Base-by-base conservation (phyloP, 2,329 filamentous ascomycete species). In the Neoarthrinium moseri region DNA sequence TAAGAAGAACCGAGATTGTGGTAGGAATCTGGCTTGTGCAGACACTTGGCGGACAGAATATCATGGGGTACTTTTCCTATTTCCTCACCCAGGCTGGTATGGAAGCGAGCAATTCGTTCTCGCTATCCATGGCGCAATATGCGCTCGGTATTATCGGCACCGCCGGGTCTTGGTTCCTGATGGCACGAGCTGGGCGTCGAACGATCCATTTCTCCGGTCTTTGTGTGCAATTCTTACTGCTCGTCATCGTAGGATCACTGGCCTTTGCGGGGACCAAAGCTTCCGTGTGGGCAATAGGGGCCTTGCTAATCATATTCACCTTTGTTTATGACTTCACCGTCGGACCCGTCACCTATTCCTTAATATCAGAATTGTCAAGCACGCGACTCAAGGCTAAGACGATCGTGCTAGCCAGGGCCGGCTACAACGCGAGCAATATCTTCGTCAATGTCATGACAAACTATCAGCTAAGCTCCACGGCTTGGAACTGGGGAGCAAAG, bases 241-340 rank as follows among this genome's bases (percentile, higher is more conserved):
- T 73, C 17, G 51, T 73, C 42, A 63, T 71, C 15, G 65, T 74
- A 32, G 66, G 70, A 8, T 66, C 57, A 2, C 55, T 72, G 0
- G 67, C 67, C 2, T 71, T 71, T 46, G 59, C 65, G 13, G 50
- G 52, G 1, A 43, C 55, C 8, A 67, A 66, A 35, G 51, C 51
- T 2, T 63, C 66, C 1, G 56, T 72, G 12, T 74, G 71, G 64
- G 65, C 74, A 50, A 59, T 77, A 34, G 69, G 71, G 23, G 54
- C 67, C 50, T 55, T 81, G 56, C 63, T 80, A 4, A 67, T 81
- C 33, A 57, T 77, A 30, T 79, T 74, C 52, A 77, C 73, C 0
- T 74, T 79, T 43, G 63, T 74, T 3, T 82, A 81, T 59, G 75
- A 77, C 61, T 68, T 75, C 45, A 75, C 75, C 1, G 69, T 81